phyloP scores from a whole-genome alignment of 2,329 filamentous ascomycete species.

The Daldinia eschscholtzii region DNA sequence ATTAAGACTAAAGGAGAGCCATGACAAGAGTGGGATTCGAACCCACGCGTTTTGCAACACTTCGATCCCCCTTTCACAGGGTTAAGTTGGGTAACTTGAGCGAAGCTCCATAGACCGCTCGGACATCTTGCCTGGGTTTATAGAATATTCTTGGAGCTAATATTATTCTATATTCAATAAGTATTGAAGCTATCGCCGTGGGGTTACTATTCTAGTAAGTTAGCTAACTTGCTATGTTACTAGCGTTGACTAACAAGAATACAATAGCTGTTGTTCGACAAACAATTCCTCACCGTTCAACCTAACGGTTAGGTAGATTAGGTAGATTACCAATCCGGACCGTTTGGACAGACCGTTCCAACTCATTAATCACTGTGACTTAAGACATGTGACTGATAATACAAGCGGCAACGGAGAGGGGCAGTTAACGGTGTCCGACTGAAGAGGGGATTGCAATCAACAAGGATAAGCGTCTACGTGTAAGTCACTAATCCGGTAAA shows the following conservation, averaged over 20 bases:
- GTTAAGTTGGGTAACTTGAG: constrained; percentile 14
- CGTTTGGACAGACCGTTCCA: neutral
- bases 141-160: constrained; percentile 2
- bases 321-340: neutral
- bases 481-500: constrained; percentile 29
- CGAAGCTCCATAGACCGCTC: constrained; percentile 19
- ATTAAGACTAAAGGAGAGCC: constrained; percentile 3
- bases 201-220: constrained; percentile 9
- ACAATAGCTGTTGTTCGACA: neutral
- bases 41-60: constrained; percentile 16
- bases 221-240: neutral
- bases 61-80: constrained; percentile 14
- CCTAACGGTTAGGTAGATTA: no score
- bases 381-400: constrained; percentile 13
- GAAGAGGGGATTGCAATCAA: constrained; percentile 27
- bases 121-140: constrained; percentile 13
- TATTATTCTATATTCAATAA: constrained; percentile 6
- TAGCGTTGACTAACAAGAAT: neutral
- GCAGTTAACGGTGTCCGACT: constrained; percentile 27
- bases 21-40: constrained; percentile 18
- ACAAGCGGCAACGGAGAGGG: constrained; percentile 30
- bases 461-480: constrained; percentile 37
- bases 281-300: neutral
- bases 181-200: constrained; percentile 5
- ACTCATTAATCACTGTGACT: neutral